Evolutionary conservation across 2,329 filamentous ascomycete genomes (phyloP).

Genomic region (Samsoniella hepiali): DNA sequence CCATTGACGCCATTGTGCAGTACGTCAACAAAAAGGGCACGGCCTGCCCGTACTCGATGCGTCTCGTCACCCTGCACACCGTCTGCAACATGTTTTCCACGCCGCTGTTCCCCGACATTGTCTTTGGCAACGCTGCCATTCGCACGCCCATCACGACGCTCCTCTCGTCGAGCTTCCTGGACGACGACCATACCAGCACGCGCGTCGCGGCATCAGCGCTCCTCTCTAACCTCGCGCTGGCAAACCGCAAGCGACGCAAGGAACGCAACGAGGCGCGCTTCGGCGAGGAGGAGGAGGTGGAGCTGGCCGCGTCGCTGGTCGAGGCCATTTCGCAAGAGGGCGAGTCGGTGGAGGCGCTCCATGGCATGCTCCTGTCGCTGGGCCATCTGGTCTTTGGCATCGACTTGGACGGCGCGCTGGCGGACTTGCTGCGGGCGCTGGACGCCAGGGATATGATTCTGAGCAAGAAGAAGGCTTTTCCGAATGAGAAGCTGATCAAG

Average conservation of each 20-base stretch:
- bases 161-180: slow-evolving; percentile 74
- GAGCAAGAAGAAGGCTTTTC: slow-evolving; percentile 55
- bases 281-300: slow-evolving; percentile 69
- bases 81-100: slow-evolving; percentile 82
- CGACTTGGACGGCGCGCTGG: slow-evolving; percentile 68
- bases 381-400: slow-evolving; percentile 73
- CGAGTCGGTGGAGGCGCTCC: slow-evolving; percentile 66
- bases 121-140: slow-evolving; percentile 52
- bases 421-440: slow-evolving; percentile 74
- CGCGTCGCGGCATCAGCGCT: slow-evolving; percentile 80
- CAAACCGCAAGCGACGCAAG: slow-evolving; percentile 64
- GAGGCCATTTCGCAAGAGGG: slow-evolving; percentile 65
- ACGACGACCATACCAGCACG: slow-evolving; percentile 68
- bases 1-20: slow-evolving; percentile 59
- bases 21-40: slow-evolving; percentile 52
- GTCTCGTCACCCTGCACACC: slow-evolving; percentile 79
- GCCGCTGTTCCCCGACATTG: slow-evolving; percentile 63
- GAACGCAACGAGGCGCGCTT: slow-evolving; percentile 57
- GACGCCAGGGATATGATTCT: slow-evolving; percentile 66
- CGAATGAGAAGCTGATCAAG: slow-evolving; percentile 53
- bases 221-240: slow-evolving; percentile 74
- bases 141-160: slow-evolving; percentile 62
- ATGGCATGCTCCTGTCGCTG: slow-evolving; percentile 71
- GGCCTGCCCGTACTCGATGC: slow-evolving; percentile 72
- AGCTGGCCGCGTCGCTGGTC: slow-evolving; percentile 75